Percentiles rank a stretch among this genome's conserved stretches.
Conservation (phyloP, 495 filamentous ascomycete species). For the Lasiosphaeris hirsuta region DNA sequence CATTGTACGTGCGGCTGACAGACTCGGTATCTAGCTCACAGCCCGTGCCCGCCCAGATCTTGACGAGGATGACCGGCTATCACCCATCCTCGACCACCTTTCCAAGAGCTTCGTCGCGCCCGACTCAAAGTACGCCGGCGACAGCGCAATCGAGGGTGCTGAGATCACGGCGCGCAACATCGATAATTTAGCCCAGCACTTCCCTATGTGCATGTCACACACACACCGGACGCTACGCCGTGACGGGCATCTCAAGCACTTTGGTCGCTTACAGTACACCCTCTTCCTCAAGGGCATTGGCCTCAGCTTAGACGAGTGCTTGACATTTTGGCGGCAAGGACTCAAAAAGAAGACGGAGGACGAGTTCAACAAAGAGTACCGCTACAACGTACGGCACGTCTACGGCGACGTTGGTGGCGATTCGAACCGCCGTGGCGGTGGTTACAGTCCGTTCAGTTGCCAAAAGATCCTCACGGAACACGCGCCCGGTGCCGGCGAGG, state of each 20-base stretch:
- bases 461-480: constrained; percentile 90
- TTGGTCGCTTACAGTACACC: constrained; percentile 88
- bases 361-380: constrained; percentile 90
- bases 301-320: constrained; percentile 81
- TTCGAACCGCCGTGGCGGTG: constrained; percentile 73
- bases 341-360: constrained; percentile 88
- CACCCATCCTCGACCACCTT: constrained; percentile 88
- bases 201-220: constrained; percentile 92
- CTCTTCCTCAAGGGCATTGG: constrained; percentile 98
- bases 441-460: constrained; percentile 87
- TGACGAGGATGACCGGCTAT: constrained; percentile 94
- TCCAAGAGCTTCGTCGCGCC: constrained; percentile 90
- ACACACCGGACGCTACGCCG: constrained; percentile 79
- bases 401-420: constrained; percentile 97
- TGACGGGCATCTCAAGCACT: constrained; percentile 89
- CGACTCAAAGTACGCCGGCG: constrained; percentile 68
- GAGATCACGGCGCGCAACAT: constrained; percentile 74
- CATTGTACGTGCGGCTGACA: too few relatives aligned
- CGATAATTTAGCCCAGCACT: constrained; percentile 77
- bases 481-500: constrained; percentile 76
- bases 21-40: constrained; percentile 56
- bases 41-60: constrained; percentile 84
- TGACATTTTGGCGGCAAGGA: constrained; percentile 86
- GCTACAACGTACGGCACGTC: constrained; percentile 89
- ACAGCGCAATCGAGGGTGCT: constrained; percentile 55